These are phyloP conservation scores for Reutealis trisperma DNA, from an alignment of 345 rosid species.

Conservation along the genomic window DNA sequence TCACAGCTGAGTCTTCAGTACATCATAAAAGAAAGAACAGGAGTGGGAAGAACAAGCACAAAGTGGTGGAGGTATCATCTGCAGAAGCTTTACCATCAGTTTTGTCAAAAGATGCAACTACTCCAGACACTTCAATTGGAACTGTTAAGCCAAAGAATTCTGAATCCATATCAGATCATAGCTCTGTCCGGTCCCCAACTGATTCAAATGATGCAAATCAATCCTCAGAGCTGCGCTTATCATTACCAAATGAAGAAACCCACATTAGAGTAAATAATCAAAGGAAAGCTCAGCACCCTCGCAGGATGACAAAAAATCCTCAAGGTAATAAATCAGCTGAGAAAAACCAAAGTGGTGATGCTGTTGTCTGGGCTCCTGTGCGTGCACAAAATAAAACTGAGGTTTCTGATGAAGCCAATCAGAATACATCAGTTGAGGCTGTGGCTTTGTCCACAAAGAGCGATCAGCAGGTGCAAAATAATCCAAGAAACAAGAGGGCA, in stretches of 20 bases:
- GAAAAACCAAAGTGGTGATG: conserved; percentile 48
- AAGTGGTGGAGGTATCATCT: conserved; percentile 54
- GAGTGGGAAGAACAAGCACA: conserved; percentile 62
- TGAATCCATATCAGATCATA: conserved; percentile 38
- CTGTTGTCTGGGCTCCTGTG: conserved; percentile 90
- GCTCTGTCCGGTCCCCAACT: conserved; percentile 24
- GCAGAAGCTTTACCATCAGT: conserved; percentile 29
- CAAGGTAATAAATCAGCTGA: conserved; percentile 56
- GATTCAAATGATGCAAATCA: conserved; percentile 48
- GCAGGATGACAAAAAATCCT: conserved; percentile 51
- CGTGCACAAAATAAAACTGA: conserved; percentile 62
- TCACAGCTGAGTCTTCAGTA: conserved; percentile 44
- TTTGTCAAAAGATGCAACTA: conserved; percentile 40
- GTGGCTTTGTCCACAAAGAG: conserved; percentile 43
- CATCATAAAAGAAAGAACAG: conserved; percentile 59
- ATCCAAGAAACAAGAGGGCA: conserved; percentile 70
- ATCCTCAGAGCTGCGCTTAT: conserved; percentile 45
- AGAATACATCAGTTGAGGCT: conserved; percentile 42
- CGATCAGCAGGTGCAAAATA: conserved; percentile 55
- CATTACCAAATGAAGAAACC: conserved; percentile 54
- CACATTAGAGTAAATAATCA: conserved; percentile 51
- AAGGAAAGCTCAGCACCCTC: conserved; percentile 72
- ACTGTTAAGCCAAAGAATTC: conserved; percentile 40
- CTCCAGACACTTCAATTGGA: conserved; percentile 35
- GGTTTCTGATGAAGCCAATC: conserved; percentile 48